Evolutionary conservation across 495 filamentous ascomycete genomes (phyloP), one percentile per base, ranked within the genome.

Genomic region (Xylaria palmicola): DNA sequence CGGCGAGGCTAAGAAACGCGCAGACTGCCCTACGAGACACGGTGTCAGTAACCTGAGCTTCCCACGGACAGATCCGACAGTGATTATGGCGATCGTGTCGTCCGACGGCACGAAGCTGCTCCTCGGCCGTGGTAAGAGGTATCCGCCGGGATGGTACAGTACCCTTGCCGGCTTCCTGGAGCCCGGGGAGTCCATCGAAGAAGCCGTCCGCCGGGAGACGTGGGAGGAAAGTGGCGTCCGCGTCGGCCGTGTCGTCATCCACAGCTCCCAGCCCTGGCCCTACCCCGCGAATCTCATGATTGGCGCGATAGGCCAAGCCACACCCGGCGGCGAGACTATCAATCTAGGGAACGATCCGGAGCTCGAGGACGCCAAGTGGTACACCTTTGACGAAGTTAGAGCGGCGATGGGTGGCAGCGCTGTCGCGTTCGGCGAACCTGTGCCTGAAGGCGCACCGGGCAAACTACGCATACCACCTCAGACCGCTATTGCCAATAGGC

Each of bases 101-200:
- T 74, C 83, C 40, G 88, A 93, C 66, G 86, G 84, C 34, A 83
- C 86, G 65, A 84, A 87, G 27, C 68, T 97, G 15, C 84, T 98
- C 3, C 88, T 98, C 0, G 94, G 94, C 30, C 88, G 94, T 3
- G 85, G 89, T 65, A 89, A 88, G 68, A 81, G 90, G 26, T 98
- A 88, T 83, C 94, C 94, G 1, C 80, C 84, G 3, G 76, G 86
- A 65, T 97, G 90, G 90, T 98, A 92, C 78, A 86, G 81, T 55
- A 96, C 93, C 1, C 85, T 98, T 2, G 94, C 94, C 0, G 95
- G 94, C 0, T 98, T 98, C 74, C 87, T 93, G 59, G 94, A 98
- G 74, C 94, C 94, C 6, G 95, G 89, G 1, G 94, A 98, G 79
- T 90, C 85, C 9, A 88, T 98, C 58, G 95, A 98, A 70, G 95